Conservation (phyloP, 306 rosid species). For the Notholithocarpus densiflorus region DNA sequence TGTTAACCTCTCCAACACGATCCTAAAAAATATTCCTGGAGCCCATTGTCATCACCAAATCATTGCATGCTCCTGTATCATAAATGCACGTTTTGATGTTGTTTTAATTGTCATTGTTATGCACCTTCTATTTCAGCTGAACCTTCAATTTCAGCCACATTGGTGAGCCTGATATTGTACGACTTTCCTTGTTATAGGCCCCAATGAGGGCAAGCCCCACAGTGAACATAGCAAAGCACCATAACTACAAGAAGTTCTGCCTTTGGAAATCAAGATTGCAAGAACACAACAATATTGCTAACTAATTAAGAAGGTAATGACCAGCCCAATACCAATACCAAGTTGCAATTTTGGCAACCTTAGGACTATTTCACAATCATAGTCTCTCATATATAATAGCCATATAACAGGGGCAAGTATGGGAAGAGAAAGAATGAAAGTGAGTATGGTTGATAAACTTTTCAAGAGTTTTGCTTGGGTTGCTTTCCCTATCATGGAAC, state of each 20-base stretch:
- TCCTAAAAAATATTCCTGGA: too few species aligned
- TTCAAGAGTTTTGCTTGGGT: not conserved
- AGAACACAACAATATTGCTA: constrained; percentile 12
- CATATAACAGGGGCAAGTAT: constrained; percentile 18
- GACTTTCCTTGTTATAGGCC: constrained; percentile 16
- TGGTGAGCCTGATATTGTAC: constrained; percentile 25
- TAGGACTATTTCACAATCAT: constrained; percentile 23
- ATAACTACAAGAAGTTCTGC: constrained; percentile 16
- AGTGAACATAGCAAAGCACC: constrained; percentile 18
- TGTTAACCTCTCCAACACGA: too few species aligned
- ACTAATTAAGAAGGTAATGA: constrained; percentile 2
- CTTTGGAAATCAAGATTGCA: constrained; percentile 15
- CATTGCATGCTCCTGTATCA: constrained; percentile 7
- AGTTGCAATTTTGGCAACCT: constrained; percentile 4
- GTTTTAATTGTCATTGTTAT: not conserved
- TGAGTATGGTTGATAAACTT: not conserved
- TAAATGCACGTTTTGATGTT: constrained; percentile 24
- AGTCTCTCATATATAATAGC: constrained; percentile 17
- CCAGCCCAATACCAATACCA: constrained; percentile 1
- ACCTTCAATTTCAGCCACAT: constrained; percentile 5
- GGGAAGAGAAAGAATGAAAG: constrained; percentile 20
- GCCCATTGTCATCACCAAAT: not conserved
- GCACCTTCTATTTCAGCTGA: not conserved
- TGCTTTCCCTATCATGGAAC: not conserved
- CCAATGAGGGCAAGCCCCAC: constrained; percentile 28